Base-by-base conservation (phyloP, 108 stramenopile genomes). In the Ochromonas danica region DNA sequence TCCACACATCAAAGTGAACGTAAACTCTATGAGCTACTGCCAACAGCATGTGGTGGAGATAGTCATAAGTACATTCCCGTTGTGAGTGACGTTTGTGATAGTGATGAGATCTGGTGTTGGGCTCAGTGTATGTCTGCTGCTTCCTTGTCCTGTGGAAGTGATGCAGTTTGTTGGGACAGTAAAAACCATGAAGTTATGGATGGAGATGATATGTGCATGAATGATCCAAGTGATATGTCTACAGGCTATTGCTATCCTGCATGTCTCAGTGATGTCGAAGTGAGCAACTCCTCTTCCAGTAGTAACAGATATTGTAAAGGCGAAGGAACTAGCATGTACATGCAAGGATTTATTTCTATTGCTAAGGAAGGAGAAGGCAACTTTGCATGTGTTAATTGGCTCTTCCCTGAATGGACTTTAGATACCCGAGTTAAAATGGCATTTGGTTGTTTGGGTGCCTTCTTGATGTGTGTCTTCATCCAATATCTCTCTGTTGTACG, bases 361-460 rank as follows among this genome's bases (percentile, higher is more conserved):
- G 57, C 71, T n/a, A 60, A 71, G 27, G 0, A 2, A 10, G 36
- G 36, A 22, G 45, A 6, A 60, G 63, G 63, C 31, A 67, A 22
- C 63, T 6, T 33, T 6, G 63, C 3, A 28, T 94, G 94, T 82
- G 85, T 92, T 25, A 89, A 91, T 74, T 86, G 86, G 42, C 80
- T 93, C 10, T 92, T 94, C 72, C 85, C 81, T 39, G 35, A 81
- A 0, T 91, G 89, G 89, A 83, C 90, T 3, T 71, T 94, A 77
- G 78, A 87, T 17, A 85, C 87, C 27, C 84, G 74, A n/a, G n/a
- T n/a, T n/a, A n/a, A n/a, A 22, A 40, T 43, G 39, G 67, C 40
- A 31, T 39, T 1, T 14, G 79, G 14, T n/a, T 2, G 22, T 28
- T 0, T 80, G 3, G 79, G 70, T 22, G 79, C 25, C 1, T 33